Base-by-base conservation (phyloP, 371 early-diverging fungal genomes). In the Mucor saturninus region DNA sequence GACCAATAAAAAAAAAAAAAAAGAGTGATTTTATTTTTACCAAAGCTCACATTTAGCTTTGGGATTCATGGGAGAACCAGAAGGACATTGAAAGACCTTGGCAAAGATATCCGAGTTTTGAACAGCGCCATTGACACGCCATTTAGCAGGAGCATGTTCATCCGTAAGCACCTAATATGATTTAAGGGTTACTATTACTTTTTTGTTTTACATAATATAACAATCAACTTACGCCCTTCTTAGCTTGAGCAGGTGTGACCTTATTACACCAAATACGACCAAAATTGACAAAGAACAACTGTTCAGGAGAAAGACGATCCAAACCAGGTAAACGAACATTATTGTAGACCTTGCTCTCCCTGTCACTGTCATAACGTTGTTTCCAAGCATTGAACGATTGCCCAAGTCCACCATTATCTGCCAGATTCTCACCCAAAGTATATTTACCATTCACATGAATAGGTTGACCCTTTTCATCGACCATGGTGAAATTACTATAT, bases 341-440 rank as follows among this genome's bases (percentile, higher is more conserved):
- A 46, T 80, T 77, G 42, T 80, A 72, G 4, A 69, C 54, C 49
- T 72, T 73, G 29, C 63, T 61, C 38, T 64, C 57, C 26, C 43
- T 57, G 54, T 74, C 83, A n/a, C 73, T 69, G 14, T 73, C 70
- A 61, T 72, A 75, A 29, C 76, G 72, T 42, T 60, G 48, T 29
- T 72, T 68, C 79, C 83, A 82, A 29, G 81, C 68, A 39, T 65
- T 40, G 56, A 62, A 82, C 0, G 81, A 45, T 56, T 74, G 59
- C 11, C 69, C 71, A 54, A 85, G 37, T 10, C 91, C 92, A 6
- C 90, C 91, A 54, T 87, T 89, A 64, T 91, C 92, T 3, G 92
- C 90, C 55, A 92, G 64, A 67, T 89, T 91, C 66, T 89, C 90
- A 35, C 83, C 83, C 40, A 89, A 62, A 0, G 89, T 90, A n/a